Evolutionary conservation across 108 stramenopile genomes (phyloP), one percentile per base, ranked within the genome.

Genomic region (Aureococcus anophagefferens): DNA sequence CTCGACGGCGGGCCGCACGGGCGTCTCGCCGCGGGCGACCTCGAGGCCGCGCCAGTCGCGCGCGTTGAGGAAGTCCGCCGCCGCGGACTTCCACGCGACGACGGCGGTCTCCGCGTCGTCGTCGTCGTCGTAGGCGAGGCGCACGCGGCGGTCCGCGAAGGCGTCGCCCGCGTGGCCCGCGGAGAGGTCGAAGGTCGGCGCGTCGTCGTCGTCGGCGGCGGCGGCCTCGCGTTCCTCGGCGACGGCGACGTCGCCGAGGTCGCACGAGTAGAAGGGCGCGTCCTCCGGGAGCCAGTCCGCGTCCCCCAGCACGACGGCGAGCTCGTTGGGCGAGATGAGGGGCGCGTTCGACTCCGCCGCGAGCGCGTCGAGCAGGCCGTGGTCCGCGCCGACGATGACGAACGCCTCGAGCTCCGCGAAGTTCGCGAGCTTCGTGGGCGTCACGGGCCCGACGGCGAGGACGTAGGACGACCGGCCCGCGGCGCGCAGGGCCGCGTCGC

Each of bases 321-420:
- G 51, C 51, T 59, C 51, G 21, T 18, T 25, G 7, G 51, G 21
- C 21, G 51, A 1, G 21, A 59, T 28, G 51, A 59, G 51, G 21
- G 51, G 51, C 51, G 25, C 51, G 25, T 3, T 11, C 21, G 3
- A 18, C 21, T 59, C 51, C 7, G 7, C 7, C 51, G 0, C 21
- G 25, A 25, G 25, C 7, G 3, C 13, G 3, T 80, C 69, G 7
- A 80, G 73, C 44, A 78, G 68, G 18, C 72, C 70, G 30, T 63
- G 44, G n/a, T 80, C 79, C 33, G 77, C 73, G 68, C 79, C 79
- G 25, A 80, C 79, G 25, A 80, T 30, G 73, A 73, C 74, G 63
- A 77, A 75, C 44, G 77, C 77, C 25, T 80, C 79, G 29, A 79
- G 45, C 75, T 79, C 80, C 14, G 80, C 72, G 74, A 81, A 81